phyloP scores from a whole-genome alignment of 352 stramenopile genomes.

The Globisporangium barbulae region DNA sequence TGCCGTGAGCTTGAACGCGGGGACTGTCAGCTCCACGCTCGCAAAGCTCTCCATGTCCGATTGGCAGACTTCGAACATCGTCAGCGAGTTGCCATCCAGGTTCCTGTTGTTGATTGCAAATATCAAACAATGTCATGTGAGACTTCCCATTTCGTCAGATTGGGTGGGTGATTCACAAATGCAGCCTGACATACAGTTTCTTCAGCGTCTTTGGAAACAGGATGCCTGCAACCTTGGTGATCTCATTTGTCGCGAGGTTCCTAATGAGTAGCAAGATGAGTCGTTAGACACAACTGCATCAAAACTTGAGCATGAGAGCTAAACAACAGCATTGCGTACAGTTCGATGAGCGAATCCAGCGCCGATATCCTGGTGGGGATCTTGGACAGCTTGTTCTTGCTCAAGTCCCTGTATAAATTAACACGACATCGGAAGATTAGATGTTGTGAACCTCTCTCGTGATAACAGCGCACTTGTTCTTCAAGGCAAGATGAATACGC shows the following conservation, averaged over 20 bases:
- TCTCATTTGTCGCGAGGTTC: constrained; percentile 56
- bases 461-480: neutral
- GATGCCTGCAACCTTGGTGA: constrained; percentile 43
- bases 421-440: neutral
- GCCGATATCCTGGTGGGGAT: constrained; percentile 43
- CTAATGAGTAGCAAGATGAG: constrained; percentile 17
- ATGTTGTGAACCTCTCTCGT: neutral
- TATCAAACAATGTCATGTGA: neutral
- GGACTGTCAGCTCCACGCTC: constrained; percentile 21
- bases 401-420: constrained; percentile 40
- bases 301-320: neutral
- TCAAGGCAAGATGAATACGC: constrained; percentile 12
- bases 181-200: constrained; percentile 24
- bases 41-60: constrained; percentile 40
- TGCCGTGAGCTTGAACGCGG: constrained; percentile 20
- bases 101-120: constrained; percentile 15
- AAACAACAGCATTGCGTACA: constrained; percentile 31
- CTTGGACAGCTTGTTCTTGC: constrained; percentile 45
- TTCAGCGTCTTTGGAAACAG: constrained; percentile 50
- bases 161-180: neutral
- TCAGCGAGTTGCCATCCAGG: constrained; percentile 39
- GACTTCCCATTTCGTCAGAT: neutral
- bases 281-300: neutral
- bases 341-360: constrained; percentile 41
- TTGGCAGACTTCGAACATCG: constrained; percentile 44